These are phyloP conservation scores for Didymella segeticola DNA, from an alignment of 2,329 filamentous ascomycete species.

Conservation along the genomic window DNA sequence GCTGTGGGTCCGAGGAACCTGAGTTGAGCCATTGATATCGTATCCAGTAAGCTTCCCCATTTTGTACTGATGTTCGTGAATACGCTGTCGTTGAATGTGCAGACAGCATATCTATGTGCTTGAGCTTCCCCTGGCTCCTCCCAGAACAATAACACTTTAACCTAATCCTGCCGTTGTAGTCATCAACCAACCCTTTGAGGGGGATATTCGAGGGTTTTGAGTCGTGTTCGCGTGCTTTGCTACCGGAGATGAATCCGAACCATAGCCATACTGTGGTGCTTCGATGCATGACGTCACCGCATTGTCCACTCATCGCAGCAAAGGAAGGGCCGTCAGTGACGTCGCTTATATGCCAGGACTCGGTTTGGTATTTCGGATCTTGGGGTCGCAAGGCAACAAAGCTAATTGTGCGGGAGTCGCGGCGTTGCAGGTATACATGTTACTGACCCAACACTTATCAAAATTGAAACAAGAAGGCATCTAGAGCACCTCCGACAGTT, in stretches of 20 bases:
- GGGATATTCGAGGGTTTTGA: background rate
- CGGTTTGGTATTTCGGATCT: no score
- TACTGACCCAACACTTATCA: no score
- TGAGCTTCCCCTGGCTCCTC: background rate
- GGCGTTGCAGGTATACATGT: no score
- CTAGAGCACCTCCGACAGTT: no score
- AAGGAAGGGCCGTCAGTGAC: slow-evolving; percentile 9
- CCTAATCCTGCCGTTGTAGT: slow-evolving; percentile 9
- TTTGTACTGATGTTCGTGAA: background rate
- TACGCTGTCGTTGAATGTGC: background rate
- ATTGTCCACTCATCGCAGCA: background rate
- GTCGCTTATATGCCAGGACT: no score
- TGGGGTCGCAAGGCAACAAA: no score
- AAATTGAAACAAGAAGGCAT: no score
- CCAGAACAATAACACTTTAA: background rate
- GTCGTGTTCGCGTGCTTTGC: background rate
- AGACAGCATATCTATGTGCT: background rate
- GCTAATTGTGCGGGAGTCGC: no score
- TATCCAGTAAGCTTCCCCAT: slow-evolving; percentile 17
- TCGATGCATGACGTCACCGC: slow-evolving; percentile 12
- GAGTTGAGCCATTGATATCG: slow-evolving; percentile 9
- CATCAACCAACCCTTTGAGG: slow-evolving; percentile 8
- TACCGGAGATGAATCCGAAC: slow-evolving; percentile 5
- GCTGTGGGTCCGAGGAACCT: slow-evolving; percentile 12
- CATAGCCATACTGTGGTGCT: background rate